Conservation (phyloP, 495 filamentous ascomycete species). For the Penicillium robsamsonii region DNA sequence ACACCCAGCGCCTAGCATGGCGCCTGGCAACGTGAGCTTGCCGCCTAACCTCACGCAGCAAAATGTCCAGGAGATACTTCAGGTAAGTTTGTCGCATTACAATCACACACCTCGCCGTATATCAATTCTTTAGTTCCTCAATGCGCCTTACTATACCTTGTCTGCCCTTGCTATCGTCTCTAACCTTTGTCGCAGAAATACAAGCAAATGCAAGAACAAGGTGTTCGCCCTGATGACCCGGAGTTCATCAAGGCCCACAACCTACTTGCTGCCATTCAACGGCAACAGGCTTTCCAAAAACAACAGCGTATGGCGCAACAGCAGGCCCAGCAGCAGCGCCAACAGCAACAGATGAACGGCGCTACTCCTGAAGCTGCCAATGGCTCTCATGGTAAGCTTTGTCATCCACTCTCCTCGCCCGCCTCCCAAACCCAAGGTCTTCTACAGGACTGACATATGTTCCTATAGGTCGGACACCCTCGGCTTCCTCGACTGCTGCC, state of each 20-base stretch:
- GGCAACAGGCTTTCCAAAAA: conserved; percentile 52
- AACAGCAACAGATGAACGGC: conserved; percentile 50
- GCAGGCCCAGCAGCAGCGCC: conserved; percentile 43
- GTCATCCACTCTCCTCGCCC: not conserved
- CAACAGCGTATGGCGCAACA: conserved; percentile 46
- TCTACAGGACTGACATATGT: conserved; percentile 7
- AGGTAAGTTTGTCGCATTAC: conserved; percentile 44
- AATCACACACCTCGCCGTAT: not conserved
- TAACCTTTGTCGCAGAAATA: conserved; percentile 61
- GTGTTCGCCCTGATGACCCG: conserved; percentile 71
- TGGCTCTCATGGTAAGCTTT: conserved; percentile 50
- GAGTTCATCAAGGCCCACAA: conserved; percentile 73
- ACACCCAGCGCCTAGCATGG: conserved; percentile 64
- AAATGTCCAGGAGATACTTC: conserved; percentile 59
- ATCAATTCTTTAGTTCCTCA: not conserved
- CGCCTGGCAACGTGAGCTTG: conserved; percentile 56
- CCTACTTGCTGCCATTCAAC: conserved; percentile 63
- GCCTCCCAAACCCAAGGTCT: not conserved
- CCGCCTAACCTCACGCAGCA: conserved; percentile 57
- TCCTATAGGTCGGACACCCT: conserved; percentile 38
- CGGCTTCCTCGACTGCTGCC: conserved; percentile 43
- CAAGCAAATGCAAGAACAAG: conserved; percentile 74
- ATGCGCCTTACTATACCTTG: not conserved
- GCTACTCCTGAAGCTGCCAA: conserved; percentile 36
- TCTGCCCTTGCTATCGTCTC: conserved; percentile 7